phyloP scores from a whole-genome alignment of 352 stramenopile genomes.

The Globisporangium acanthophoron region DNA sequence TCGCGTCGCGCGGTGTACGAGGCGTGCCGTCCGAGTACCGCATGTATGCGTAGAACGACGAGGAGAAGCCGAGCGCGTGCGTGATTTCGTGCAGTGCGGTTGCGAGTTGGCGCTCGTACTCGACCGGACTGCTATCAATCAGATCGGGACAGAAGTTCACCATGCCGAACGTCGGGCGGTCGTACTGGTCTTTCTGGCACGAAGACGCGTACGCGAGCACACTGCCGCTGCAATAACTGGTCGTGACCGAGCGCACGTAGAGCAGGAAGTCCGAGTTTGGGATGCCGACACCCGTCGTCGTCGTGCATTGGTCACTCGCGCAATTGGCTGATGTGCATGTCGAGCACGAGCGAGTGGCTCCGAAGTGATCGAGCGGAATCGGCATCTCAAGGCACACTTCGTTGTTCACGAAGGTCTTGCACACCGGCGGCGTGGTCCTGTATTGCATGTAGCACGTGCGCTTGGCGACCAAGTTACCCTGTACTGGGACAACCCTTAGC shows the following conservation, averaged over 20 bases:
- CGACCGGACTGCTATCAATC: slow-evolving; percentile 42
- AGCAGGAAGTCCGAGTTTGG: slow-evolving; percentile 62
- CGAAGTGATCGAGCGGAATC: slow-evolving; percentile 62
- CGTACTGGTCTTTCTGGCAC: slow-evolving; percentile 83
- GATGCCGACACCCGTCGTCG: slow-evolving; percentile 23
- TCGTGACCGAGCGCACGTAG: slow-evolving; percentile 51
- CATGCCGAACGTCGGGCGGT: slow-evolving; percentile 81
- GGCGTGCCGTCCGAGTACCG: slow-evolving; percentile 56
- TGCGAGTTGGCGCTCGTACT: slow-evolving; percentile 58
- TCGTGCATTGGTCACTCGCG: slow-evolving; percentile 30
- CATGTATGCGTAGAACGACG: slow-evolving; percentile 76
- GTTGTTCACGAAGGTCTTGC: slow-evolving; percentile 40
- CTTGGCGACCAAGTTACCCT: slow-evolving; percentile 54
- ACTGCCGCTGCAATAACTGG: slow-evolving; percentile 38
- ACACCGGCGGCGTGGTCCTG: slow-evolving; percentile 46
- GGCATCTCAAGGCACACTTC: slow-evolving; percentile 71
- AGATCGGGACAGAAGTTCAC: slow-evolving; percentile 75
- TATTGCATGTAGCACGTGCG: slow-evolving; percentile 56
- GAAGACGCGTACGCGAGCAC: slow-evolving; percentile 73
- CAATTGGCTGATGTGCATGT: slow-evolving; percentile 42
- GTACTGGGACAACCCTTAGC: slow-evolving; percentile 57
- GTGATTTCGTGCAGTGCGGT: slow-evolving; percentile 83
- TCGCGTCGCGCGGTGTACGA: slow-evolving; percentile 46
- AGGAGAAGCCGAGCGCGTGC: slow-evolving; percentile 73
- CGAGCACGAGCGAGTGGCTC: slow-evolving; percentile 31